A percentile compares a stretch with the other conserved stretches of the same genome.
Conservation (phyloP, 805 yeast genomes). For the Metschnikowia reukaufii region DNA sequence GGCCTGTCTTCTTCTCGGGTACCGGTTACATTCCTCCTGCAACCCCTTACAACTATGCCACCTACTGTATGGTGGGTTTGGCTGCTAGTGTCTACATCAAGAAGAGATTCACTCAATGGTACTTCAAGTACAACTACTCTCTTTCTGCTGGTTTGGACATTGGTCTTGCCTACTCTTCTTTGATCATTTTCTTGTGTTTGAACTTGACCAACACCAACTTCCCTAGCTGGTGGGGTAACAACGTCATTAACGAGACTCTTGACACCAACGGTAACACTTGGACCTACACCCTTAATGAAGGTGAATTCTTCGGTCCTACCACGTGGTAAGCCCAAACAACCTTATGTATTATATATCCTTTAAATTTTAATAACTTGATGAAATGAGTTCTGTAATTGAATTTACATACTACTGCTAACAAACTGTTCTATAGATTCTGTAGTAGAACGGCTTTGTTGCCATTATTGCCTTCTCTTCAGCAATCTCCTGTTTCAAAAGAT, state of each 20-base stretch:
- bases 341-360: background rate
- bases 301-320: constrained; percentile 49
- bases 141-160: constrained; percentile 47
- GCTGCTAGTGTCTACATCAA: constrained; percentile 40
- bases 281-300: constrained; percentile 30
- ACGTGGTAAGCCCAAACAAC: constrained; percentile 38
- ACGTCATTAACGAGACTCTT: constrained; percentile 42
- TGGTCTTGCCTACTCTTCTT: constrained; percentile 42
- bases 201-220: constrained; percentile 24
- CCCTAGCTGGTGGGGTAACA: constrained; percentile 68
- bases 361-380: background rate
- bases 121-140: constrained; percentile 45
- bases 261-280: constrained; percentile 38
- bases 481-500: constrained; percentile 43
- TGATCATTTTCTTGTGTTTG: constrained; percentile 39
- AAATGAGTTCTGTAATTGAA: background rate
- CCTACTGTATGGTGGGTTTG: constrained; percentile 46
- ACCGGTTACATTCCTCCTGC: constrained; percentile 73
- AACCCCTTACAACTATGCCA: constrained; percentile 63
- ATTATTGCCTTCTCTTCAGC: constrained; percentile 55
- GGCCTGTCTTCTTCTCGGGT: constrained; percentile 47
- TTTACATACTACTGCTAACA: constrained; percentile 43
- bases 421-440: constrained; percentile 56
- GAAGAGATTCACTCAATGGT: constrained; percentile 44
- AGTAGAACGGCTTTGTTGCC: constrained; percentile 46